Base-by-base conservation (phyloP, 331 rosid genomes). In the Acacia concinna region DNA sequence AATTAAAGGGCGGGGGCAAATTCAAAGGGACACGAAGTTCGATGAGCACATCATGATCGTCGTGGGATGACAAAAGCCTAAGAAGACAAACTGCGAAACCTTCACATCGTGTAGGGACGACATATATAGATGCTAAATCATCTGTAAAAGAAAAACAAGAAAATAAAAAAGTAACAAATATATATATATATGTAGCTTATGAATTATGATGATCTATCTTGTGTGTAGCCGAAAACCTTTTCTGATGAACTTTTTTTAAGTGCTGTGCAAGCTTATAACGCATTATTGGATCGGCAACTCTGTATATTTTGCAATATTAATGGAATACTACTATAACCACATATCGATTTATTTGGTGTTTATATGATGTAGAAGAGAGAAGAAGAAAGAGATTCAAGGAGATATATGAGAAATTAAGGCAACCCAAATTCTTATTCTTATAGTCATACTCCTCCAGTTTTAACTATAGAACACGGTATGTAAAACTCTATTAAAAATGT, bases 11-110 rank as follows among this genome's bases (percentile, higher is more conserved):
- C 20, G 51, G 63, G 75, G 79, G 54, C 71, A 85, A 74, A 56
- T 21, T 2, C 8, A 23, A 81, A 66, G 81, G 68, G 68, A 54
- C 64, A 76, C 77, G 78, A 83, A 81, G 81, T 77, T 81, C 75
- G 79, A 82, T 86, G 84, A 84, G 84, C 67, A 46, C 70, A 76
- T 32, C 78, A 74, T 54, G 67, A 76, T 32, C 78, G 76, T 32
- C 78, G 76, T 63, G 70, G 10, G 8, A 60, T 79, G 74, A 78
- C 34, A 32, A 35, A 60, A 66, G 52, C 47, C 78, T 68, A 32
- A 71, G 76, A 73, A 67, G 85, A 83, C 90, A 34, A 60, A 28
- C 35, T 63, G 43, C 73, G 70, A 72, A 77, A 75, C 76, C 79
- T 51, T 67, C 67, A 56, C 57, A 44, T 52, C 9, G 46, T 35